These are phyloP conservation scores for Pseudozyma sp. DNA, from an alignment of 1,284 basidiomycete species.

Conservation along the genomic window DNA sequence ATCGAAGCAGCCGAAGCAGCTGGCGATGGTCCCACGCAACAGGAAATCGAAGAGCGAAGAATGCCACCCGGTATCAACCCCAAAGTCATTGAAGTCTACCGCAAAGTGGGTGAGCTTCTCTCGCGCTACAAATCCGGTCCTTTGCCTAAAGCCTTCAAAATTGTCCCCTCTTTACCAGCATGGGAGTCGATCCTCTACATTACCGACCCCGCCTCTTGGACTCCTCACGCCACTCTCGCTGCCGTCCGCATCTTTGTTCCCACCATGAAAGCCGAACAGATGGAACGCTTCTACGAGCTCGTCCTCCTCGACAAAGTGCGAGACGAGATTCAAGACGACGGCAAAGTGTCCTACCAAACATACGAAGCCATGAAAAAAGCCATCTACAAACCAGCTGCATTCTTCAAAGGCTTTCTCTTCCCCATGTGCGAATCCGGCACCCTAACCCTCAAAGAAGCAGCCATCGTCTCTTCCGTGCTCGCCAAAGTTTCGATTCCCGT, in stretches of 20 bases:
- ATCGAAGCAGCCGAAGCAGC: constrained; percentile 73
- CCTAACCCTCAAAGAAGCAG: constrained; percentile 93
- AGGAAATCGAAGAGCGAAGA: constrained; percentile 37
- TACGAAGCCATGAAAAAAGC: constrained; percentile 92
- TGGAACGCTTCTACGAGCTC: constrained; percentile 91
- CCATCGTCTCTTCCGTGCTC: constrained; percentile 91
- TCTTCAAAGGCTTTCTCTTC: constrained; percentile 98
- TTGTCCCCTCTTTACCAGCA: constrained; percentile 92
- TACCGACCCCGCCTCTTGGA: constrained; percentile 92
- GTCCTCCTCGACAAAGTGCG: constrained; percentile 91
- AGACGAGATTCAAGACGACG: constrained; percentile 82
- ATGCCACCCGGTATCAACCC: constrained; percentile 87
- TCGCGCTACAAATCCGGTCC: constrained; percentile 94
- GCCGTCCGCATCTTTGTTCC: constrained; percentile 96
- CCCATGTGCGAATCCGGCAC: constrained; percentile 84
- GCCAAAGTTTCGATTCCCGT: constrained; percentile 93
- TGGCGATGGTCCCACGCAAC: constrained; percentile 26
- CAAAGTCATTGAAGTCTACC: constrained; percentile 93
- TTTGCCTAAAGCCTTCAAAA: constrained; percentile 97
- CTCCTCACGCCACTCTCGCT: constrained; percentile 91
- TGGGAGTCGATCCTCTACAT: constrained; percentile 97
- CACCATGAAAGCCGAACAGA: constrained; percentile 94
- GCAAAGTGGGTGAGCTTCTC: constrained; percentile 85
- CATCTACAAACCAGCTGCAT: constrained; percentile 95
- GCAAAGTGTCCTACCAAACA: constrained; percentile 92